Evolutionary conservation across 2,329 filamentous ascomycete genomes (phyloP), one percentile per base, ranked within the genome.

Genomic region (Rutstroemia sp.): DNA sequence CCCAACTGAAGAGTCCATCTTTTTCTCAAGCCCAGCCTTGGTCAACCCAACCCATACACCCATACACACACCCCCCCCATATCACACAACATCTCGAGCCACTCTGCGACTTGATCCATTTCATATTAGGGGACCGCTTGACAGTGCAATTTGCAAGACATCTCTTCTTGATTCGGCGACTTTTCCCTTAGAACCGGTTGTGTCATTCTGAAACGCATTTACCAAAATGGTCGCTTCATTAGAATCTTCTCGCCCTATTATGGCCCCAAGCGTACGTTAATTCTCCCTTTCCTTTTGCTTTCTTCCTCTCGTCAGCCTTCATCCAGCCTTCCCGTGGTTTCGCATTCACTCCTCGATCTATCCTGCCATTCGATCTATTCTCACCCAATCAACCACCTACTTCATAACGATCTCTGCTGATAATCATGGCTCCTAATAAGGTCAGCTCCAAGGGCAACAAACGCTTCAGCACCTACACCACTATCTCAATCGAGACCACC

Each of bases 181-280:
- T 10, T 8, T 30, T 19, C 41, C 52, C 18, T 39, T 25, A 52
- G 34, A 55, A 41, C 38, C 18, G 14, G 25, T 44, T 37, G 37
- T 44, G 37, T 34, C 25, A 42, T 30, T 44, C 53, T 47, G 54
- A 59, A 54, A 59, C 58, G 21, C 25, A 48, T 10, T 27, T 44
- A 4, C 38, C 57, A 72, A 66, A 65, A 71, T 71, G 69, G 70
- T 70, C 59, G 61, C 63, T 48, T 80, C 77, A 53, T 68, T 79
- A 12, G 78, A 81, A 53, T 81, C 78, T 41, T 75, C 78, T 63
- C 71, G 78, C 54, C 78, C 78, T 50, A 81, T 81, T 59, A 79
- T 81, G 76, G 72, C 76, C 46, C 74, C 75, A 47, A 78, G 75
- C 58, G 78, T 81, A 74, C 64, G 74, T 70, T 52, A 52, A 49